Evolutionary conservation across 139 green algal species (phyloP).

Genomic region (Volvox reticuliferus): DNA sequence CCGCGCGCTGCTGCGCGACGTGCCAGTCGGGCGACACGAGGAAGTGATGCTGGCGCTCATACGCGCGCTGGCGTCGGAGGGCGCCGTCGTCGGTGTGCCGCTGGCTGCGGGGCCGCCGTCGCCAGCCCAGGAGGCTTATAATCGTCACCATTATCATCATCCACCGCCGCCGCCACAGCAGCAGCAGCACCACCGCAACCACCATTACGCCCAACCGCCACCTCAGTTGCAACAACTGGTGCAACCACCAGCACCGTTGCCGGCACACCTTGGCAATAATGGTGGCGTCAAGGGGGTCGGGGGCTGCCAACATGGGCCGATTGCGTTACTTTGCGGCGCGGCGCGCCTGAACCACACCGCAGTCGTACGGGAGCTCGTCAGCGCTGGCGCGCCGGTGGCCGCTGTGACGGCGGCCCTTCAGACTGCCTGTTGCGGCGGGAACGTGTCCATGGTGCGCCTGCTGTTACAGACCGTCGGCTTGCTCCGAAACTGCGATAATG

Average conservation of each 20-base stretch:
- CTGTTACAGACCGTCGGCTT: slow-evolving; percentile 3
- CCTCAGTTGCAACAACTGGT: background rate
- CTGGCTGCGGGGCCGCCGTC: background rate
- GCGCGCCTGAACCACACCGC: background rate
- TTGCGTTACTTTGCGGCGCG: background rate
- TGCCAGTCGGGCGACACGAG: background rate
- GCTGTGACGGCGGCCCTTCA: slow-evolving; percentile 20
- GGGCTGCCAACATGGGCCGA: background rate
- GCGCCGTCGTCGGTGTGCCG: background rate
- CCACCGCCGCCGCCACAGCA: background rate
- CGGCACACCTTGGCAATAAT: background rate
- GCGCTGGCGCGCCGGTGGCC: background rate
- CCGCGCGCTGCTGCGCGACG: slow-evolving; percentile 13
- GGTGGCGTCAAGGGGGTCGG: background rate
- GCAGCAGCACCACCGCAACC: background rate
- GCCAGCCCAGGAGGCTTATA: background rate
- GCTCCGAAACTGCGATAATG: background rate
- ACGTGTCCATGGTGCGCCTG: background rate
- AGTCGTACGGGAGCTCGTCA: slow-evolving; percentile 17
- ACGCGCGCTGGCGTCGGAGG: slow-evolving; percentile 14
- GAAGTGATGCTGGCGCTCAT: background rate
- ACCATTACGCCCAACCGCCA: background rate
- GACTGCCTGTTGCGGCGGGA: background rate
- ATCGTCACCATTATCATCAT: background rate
- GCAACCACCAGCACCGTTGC: background rate